Evolutionary conservation across 805 yeast species (phyloP), one percentile per base, ranked within the genome.

Genomic region (Yarrowia divulgata): DNA sequence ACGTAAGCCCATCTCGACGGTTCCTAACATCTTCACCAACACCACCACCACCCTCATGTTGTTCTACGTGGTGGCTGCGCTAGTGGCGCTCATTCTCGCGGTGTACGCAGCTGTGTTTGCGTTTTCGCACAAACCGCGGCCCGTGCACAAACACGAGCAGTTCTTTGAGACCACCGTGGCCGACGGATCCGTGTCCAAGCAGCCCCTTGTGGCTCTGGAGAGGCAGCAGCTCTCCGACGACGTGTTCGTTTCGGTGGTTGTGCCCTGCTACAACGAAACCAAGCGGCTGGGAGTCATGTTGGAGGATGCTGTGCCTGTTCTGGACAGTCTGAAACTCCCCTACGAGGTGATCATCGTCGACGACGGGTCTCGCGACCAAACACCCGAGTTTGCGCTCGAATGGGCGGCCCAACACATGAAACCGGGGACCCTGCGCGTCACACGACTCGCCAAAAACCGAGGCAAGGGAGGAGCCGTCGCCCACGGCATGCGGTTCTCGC

Each of bases 381-480:
- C 98, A 0, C 85, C 87, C 16, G 84, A 85, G 37, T 89, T 82
- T 75, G 96, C 97, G 13, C 76, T 95, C 48, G 77, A 82, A n/a
- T 83, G 90, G 77, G 84, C 86, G 0, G 73, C 79, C 9, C 80
- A 84, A 58, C 82, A 84, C 71, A 77, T 81, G 3, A 77, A 88
- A 45, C 88, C 91, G 0, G 90, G 87, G 63, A 84, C 84, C 68
- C 74, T 95, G 75, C 82, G 94, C 73, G 93, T 91, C 54, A 83
- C 91, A n/a, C 84, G 83, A 72, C 83, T 95, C 71, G 85, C 79
- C 32, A 78, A 85, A 71, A 95, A 95, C 77, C 84, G 99, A 74
- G 99, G 99, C 34, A 94, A 94, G 80, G 96, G 96, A 43, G 97
- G 98, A 13, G 99, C 98, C 0, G 98, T 95, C 0, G 87, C 96